Base-by-base conservation (phyloP, 345 rosid genomes). In the Moricandia moricandioides region DNA sequence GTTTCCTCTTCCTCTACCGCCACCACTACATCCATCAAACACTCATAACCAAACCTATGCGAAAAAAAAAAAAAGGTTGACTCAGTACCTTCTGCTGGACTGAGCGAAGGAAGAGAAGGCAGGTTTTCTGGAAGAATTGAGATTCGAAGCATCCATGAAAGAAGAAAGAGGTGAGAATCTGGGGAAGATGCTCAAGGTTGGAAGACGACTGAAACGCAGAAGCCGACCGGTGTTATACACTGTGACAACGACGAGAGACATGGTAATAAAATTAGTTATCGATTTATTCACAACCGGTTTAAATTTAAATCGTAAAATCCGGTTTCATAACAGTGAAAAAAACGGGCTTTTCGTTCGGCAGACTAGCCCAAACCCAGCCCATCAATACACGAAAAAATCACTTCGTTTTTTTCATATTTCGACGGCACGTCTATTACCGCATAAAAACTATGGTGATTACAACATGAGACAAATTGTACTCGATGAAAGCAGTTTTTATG, bases 1-100 rank as follows among this genome's bases (percentile, higher is more conserved):
- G 35, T 35, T 37, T 1, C 82, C 85, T 70, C 84, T 81, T 75
- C 88, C 86, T 73, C 88, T 73, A 40, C 87, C 84, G 13, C 86
- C 83, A 13, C 85, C 83, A 64, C 87, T 82, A 72, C 26, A 16
- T 75, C 6, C 26, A 40, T 58, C 55, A 37, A 27, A 64, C 0
- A 64, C 4, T 34, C 21, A 47, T 45, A 1, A 63, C 21, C 0
- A 60, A 54, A 79, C 68, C 29, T n/a, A 7, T 34, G 17, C 43
- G 37, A 18, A 52, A 73, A 60, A 60, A 0, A 18, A 65, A 76
- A 65, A 59, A 0, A 0, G 31, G 11, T 6, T 0, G 12, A 65
- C 29, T 58, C 64, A 12, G 3, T 57, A 86, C 92, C 90, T 84
- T 67, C 68, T 58, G 27, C 67, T 78, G 63, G 90, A 82, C 13